Conservation (phyloP, 2,329 filamentous ascomycete genomes). For the Xylariaceae sp. region DNA sequence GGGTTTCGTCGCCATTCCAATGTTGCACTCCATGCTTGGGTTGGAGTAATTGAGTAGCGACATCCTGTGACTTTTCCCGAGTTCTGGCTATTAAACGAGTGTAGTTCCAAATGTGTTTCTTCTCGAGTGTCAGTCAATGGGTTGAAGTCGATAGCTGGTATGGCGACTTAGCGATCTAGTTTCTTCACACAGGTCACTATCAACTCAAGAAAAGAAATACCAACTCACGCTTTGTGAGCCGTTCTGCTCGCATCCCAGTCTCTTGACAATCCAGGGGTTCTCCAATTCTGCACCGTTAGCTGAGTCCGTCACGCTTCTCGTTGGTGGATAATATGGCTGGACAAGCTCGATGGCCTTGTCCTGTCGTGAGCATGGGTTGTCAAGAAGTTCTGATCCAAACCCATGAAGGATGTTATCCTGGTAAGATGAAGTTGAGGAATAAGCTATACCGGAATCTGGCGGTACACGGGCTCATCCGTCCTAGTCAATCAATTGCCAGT, state of each 20-base stretch:
- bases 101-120: not conserved
- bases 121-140: not conserved
- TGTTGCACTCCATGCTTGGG: not conserved
- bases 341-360: not conserved
- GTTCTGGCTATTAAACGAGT: not conserved
- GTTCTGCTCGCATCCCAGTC: not conserved
- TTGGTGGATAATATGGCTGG: conserved; percentile 11
- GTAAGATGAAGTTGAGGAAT: not conserved
- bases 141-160: not conserved
- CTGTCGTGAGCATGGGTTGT: not conserved
- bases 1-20: conserved; percentile 8
- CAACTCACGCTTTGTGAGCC: not conserved
- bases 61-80: no score
- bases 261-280: conserved; percentile 2
- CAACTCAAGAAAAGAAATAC: not conserved
- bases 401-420: not conserved
- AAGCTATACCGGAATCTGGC: not conserved
- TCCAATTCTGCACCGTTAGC: conserved; percentile 9
- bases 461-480: conserved; percentile 5
- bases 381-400: not conserved
- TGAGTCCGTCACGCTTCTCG: not conserved
- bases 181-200: not conserved
- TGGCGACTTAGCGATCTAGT: not conserved
- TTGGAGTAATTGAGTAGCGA: not conserved
- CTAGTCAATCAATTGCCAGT: not conserved